Percentiles rank a stretch among this genome's conserved stretches.
These are phyloP conservation scores for Secale cereale DNA, from an alignment of 176 grass and related monocot genomes.

Conservation along the genomic window DNA sequence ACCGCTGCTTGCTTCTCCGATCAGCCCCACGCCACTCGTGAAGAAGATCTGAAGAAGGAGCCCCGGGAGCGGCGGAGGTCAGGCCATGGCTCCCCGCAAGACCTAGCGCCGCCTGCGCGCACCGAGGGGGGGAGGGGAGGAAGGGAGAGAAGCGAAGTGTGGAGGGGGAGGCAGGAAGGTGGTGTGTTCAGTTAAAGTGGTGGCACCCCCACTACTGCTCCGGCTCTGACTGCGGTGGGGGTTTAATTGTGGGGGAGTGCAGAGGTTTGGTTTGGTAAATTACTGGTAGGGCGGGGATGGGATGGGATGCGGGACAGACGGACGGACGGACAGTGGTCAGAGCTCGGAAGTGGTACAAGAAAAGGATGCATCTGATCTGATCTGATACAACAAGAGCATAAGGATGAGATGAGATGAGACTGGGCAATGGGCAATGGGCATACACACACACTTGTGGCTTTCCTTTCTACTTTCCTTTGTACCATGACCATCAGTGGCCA, in stretches of 20 bases:
- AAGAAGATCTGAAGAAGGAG: neutral
- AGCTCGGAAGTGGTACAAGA: slow-evolving; percentile 43
- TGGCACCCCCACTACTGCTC: slow-evolving; percentile 14
- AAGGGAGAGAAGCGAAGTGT: too few relatives aligned
- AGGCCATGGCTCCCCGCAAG: slow-evolving; percentile 14
- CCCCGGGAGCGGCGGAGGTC: neutral
- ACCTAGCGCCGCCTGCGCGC: neutral
- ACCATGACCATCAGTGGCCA: slow-evolving; percentile 19
- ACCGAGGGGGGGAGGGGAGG: neutral
- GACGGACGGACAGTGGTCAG: slow-evolving; percentile 5
- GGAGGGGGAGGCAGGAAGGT: slow-evolving; percentile 24
- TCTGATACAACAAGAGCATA: slow-evolving; percentile 16
- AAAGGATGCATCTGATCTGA: slow-evolving; percentile 35
- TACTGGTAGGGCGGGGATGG: slow-evolving; percentile 27
- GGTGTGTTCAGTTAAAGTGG: slow-evolving; percentile 52
- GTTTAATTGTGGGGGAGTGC: slow-evolving; percentile 59
- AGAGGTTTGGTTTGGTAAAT: slow-evolving; percentile 59
- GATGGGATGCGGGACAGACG: slow-evolving; percentile 20
- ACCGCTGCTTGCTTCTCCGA: too few relatives aligned
- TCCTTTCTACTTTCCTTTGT: slow-evolving; percentile 18
- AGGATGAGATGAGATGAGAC: too few relatives aligned
- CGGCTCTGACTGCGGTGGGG: slow-evolving; percentile 13
- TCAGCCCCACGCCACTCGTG: neutral
- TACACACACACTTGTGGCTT: slow-evolving; percentile 18
- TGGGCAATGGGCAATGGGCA: too few relatives aligned